Evolutionary conservation across 75 land plant genomes (phyloP).

Genomic region (Chamaecyparis obtusa): DNA sequence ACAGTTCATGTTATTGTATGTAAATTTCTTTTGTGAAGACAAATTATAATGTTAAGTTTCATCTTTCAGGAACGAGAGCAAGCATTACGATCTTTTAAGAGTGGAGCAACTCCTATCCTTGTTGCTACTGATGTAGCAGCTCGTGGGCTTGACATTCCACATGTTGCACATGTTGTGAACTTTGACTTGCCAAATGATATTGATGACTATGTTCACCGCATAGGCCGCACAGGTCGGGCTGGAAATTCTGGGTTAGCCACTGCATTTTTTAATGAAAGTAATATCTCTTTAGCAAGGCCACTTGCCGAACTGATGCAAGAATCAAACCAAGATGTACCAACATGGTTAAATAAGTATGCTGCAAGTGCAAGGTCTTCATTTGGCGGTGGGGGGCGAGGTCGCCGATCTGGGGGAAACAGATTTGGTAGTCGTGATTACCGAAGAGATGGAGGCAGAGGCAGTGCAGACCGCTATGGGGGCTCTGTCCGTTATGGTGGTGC

Average conservation of each 20-base stretch:
- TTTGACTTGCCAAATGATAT: constrained; percentile 70
- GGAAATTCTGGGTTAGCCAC: constrained; percentile 68
- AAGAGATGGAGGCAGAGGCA: constrained; percentile 10
- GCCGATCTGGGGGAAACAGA: constrained; percentile 35
- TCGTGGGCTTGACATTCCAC: constrained; percentile 53
- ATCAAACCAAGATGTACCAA: constrained; percentile 66
- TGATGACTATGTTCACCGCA: constrained; percentile 74
- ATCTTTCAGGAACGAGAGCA: constrained; percentile 46
- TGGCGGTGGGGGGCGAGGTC: constrained; percentile 31
- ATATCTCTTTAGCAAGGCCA: constrained; percentile 42
- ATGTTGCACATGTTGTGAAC: constrained; percentile 67
- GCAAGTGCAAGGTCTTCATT: constrained; percentile 22
- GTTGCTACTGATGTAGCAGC: constrained; percentile 64
- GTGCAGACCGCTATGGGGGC: constrained; percentile 5
- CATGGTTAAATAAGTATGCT: constrained; percentile 51
- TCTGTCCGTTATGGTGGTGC: constrained; percentile 10
- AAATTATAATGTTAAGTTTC: background rate
- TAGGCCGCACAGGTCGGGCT: constrained; percentile 73
- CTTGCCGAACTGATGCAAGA: constrained; percentile 60
- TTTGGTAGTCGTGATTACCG: constrained; percentile 59
- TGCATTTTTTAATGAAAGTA: constrained; percentile 60
- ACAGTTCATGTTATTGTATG: background rate
- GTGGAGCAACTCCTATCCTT: constrained; percentile 38
- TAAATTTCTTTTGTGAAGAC: background rate
- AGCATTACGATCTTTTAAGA: constrained; percentile 39